Evolutionary conservation across 2,329 filamentous ascomycete genomes (phyloP).

Genomic region (Paecilomyces formosus): DNA sequence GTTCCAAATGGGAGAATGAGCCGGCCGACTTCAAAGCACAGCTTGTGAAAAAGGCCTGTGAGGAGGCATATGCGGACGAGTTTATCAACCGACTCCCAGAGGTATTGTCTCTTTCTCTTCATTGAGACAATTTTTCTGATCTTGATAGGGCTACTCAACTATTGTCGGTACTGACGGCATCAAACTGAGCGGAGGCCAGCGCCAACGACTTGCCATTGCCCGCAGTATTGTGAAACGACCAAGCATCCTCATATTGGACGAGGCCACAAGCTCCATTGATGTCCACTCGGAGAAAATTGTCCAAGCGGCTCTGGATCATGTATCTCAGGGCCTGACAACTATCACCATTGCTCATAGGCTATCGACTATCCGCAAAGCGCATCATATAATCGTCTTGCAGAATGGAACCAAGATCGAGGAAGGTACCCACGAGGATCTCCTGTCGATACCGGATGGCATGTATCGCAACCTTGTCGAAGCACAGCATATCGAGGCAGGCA

Average conservation of each 20-base stretch:
- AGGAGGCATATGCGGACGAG: slow-evolving; percentile 61
- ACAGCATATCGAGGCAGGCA: slow-evolving; percentile 17
- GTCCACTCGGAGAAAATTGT: slow-evolving; percentile 49
- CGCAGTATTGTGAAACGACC: slow-evolving; percentile 62
- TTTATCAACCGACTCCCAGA: slow-evolving; percentile 58
- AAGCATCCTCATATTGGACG: slow-evolving; percentile 62
- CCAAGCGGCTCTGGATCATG: slow-evolving; percentile 45
- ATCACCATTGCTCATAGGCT: slow-evolving; percentile 72
- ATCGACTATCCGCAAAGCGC: slow-evolving; percentile 67
- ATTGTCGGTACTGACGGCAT: slow-evolving; percentile 69
- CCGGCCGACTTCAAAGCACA: slow-evolving; percentile 33
- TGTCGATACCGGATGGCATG: slow-evolving; percentile 51
- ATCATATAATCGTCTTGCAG: slow-evolving; percentile 69
- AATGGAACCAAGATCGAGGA: slow-evolving; percentile 64
- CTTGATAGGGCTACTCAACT: slow-evolving; percentile 60
- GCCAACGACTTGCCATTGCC: slow-evolving; percentile 73
- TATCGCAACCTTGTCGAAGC: slow-evolving; percentile 60
- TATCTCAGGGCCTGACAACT: slow-evolving; percentile 39
- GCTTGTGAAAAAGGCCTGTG: slow-evolving; percentile 55
- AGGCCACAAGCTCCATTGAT: slow-evolving; percentile 64
- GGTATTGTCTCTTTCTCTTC: slow-evolving; percentile 4
- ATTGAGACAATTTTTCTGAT: slow-evolving; percentile 15
- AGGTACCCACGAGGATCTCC: slow-evolving; percentile 66
- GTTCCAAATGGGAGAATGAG: slow-evolving; percentile 26
- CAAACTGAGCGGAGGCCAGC: slow-evolving; percentile 74